Conservation (phyloP, 2,329 filamentous ascomycete genomes). For the Phaeoacremonium minimum region DNA sequence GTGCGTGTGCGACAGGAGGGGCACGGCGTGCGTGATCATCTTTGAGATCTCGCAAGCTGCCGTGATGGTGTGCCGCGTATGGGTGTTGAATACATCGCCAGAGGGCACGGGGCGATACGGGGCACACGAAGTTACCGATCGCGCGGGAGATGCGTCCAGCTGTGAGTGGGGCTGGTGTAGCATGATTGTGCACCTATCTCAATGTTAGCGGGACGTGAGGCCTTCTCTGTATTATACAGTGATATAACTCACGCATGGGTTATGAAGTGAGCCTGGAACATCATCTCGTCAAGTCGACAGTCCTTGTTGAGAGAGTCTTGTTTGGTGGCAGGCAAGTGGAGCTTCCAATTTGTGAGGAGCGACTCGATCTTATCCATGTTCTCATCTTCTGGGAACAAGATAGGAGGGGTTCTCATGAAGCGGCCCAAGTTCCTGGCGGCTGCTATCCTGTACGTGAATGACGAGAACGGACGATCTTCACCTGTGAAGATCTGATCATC, state of each 20-base stretch:
- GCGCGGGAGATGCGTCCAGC: slow-evolving; percentile 57
- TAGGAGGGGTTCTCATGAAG: slow-evolving; percentile 58
- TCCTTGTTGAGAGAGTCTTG: slow-evolving; percentile 63
- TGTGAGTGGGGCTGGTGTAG: slow-evolving; percentile 78
- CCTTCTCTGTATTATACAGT: no score
- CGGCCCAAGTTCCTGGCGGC: slow-evolving; percentile 74
- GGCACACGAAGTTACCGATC: slow-evolving; percentile 62
- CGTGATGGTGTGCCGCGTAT: slow-evolving; percentile 76
- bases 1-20: slow-evolving; percentile 70
- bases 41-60: slow-evolving; percentile 75
- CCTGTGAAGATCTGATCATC: slow-evolving; percentile 71
- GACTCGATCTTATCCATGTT: slow-evolving; percentile 47
- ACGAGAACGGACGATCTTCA: slow-evolving; percentile 70
- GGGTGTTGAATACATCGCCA: slow-evolving; percentile 53
- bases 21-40: slow-evolving; percentile 69
- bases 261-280: slow-evolving; percentile 89
- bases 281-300: slow-evolving; percentile 77
- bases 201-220: slow-evolving; percentile 7
- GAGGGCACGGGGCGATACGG: slow-evolving; percentile 48
- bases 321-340: slow-evolving; percentile 73
- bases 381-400: slow-evolving; percentile 48
- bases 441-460: slow-evolving; percentile 80
- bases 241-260: slow-evolving; percentile 43
- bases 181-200: slow-evolving; percentile 65
- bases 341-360: slow-evolving; percentile 66